These are phyloP conservation scores for Chenopodium suecicum DNA, from an alignment of 148 eudicot species.

Conservation along the genomic window DNA sequence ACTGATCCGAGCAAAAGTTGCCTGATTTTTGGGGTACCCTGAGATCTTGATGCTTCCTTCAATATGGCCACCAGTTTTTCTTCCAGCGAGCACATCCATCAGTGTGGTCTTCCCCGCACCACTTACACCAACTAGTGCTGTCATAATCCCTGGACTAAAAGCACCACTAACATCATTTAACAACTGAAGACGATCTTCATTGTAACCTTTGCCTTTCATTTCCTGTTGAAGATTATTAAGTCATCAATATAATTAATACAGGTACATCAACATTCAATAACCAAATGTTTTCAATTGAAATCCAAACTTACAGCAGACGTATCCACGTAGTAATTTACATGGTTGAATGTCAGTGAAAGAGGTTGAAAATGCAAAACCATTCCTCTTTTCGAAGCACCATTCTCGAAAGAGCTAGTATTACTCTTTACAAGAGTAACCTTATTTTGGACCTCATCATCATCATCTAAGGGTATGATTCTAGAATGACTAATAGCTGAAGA, in stretches of 20 bases:
- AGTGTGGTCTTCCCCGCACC: slow-evolving; percentile 92
- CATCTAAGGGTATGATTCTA: background rate
- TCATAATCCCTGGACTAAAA: slow-evolving; percentile 74
- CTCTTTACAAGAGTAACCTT: background rate
- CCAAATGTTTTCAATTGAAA: background rate
- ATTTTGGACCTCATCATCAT: background rate
- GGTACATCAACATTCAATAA: too few species aligned
- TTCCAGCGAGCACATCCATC: slow-evolving; percentile 85
- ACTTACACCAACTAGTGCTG: slow-evolving; percentile 86
- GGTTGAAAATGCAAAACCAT: slow-evolving; percentile 71
- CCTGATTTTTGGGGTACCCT: slow-evolving; percentile 72
- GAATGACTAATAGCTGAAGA: background rate
- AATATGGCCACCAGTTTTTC: slow-evolving; percentile 75
- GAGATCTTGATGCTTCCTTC: slow-evolving; percentile 71
- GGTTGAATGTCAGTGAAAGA: slow-evolving; percentile 57
- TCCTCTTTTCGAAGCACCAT: slow-evolving; percentile 29
- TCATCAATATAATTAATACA: too few species aligned
- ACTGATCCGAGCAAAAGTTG: slow-evolving; percentile 71
- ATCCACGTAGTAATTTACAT: slow-evolving; percentile 68
- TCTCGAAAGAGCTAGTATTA: too few species aligned
- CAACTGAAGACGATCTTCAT: slow-evolving; percentile 37
- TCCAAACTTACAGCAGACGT: slow-evolving; percentile 60
- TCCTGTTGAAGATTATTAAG: slow-evolving; percentile 34
- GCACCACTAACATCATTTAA: slow-evolving; percentile 74
- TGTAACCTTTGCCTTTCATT: slow-evolving; percentile 57